Base-by-base conservation (phyloP, 345 rosid species). In the Lenwebbia sp. region DNA sequence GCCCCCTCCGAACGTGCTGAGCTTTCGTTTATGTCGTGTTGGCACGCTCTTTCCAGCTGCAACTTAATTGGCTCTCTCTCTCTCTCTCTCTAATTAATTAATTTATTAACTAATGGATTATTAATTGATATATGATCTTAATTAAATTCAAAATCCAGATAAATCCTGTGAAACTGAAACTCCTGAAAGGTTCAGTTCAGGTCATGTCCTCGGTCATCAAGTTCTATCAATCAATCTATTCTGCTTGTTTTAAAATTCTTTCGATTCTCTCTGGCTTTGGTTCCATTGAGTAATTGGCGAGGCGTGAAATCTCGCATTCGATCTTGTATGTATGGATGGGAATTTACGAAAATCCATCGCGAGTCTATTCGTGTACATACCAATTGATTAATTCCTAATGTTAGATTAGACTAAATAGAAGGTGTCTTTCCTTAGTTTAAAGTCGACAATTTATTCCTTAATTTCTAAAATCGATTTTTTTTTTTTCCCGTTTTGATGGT, bases 1-100 rank as follows among this genome's bases (percentile, higher is more conserved):
- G 88, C 84, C 92, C 87, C 37, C 82, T 54, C 82, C 86, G 82
- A 94, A 95, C 95, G 94, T 93, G 95, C 91, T 83, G 53, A 86
- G 87, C 70, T 93, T 93, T 91, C 86, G 90, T 85, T 86, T 26
- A 74, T 89, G 98, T 95, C 98, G 95, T 94, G 96, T 91, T 88
- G 87, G 98, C 98, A 94, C 98, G 98, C 92, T 87, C 92, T 83
- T 78, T 86, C 47, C 44, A 17, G 47, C 9, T 25, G 41, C 47
- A 4, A 19, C 25, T 70, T 4, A 37, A 4, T 19, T 65, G 3
- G 52, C 76, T 30, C 40, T 58, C 65, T 26, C 65, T 57, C 62
- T 56, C 28, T 57, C 65, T 62, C 78, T 65, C 44, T 17, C 22
- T 2, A 19, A 9, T 37, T 56, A 37, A 40, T 70, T 37, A 21